A percentile compares a stretch with the other conserved stretches of the same genome.
Conservation (phyloP, 1,284 basidiomycete genomes). For the Leccinum ponderosum region DNA sequence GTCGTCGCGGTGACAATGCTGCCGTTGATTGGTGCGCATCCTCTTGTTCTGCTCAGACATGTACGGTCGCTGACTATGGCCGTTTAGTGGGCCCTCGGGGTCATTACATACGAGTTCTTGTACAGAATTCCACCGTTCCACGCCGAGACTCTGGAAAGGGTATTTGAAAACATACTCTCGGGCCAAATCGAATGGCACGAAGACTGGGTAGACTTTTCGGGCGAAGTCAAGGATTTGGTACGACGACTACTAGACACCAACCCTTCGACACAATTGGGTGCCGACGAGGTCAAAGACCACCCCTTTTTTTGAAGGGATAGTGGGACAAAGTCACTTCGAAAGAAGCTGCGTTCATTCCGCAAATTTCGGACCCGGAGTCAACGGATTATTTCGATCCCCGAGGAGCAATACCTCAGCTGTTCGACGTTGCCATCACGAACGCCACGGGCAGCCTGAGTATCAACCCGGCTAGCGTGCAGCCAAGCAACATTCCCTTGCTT, state of each 20-base stretch:
- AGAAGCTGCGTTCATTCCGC: conserved; percentile 95
- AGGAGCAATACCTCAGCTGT: conserved; percentile 88
- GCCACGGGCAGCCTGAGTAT: conserved; percentile 47
- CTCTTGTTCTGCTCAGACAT: conserved; percentile 6
- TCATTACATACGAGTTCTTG: conserved; percentile 98
- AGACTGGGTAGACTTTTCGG: conserved; percentile 86
- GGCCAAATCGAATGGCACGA: conserved; percentile 96
- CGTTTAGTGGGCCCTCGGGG: conserved; percentile 91
- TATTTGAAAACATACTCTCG: conserved; percentile 99
- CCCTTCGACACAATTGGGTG: conserved; percentile 80
- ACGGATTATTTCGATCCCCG: conserved; percentile 99
- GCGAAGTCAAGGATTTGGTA: conserved; percentile 92
- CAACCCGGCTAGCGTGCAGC: conserved; percentile 41
- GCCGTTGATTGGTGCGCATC: conserved; percentile 88
- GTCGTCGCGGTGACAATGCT: conserved; percentile 93
- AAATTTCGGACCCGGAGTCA: conserved; percentile 93
- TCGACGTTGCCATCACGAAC: conserved; percentile 63
- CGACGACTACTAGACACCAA: conserved; percentile 84
- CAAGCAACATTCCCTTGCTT: conserved; percentile 49
- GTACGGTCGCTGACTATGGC: conserved; percentile 17
- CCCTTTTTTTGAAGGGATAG: conserved; percentile 84
- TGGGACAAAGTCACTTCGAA: conserved; percentile 90
- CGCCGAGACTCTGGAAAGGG: conserved; percentile 93
- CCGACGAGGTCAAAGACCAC: conserved; percentile 91
- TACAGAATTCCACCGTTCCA: conserved; percentile 99